Conservation (phyloP, 2,329 filamentous ascomycete genomes). For the Rutstroemia sp. region DNA sequence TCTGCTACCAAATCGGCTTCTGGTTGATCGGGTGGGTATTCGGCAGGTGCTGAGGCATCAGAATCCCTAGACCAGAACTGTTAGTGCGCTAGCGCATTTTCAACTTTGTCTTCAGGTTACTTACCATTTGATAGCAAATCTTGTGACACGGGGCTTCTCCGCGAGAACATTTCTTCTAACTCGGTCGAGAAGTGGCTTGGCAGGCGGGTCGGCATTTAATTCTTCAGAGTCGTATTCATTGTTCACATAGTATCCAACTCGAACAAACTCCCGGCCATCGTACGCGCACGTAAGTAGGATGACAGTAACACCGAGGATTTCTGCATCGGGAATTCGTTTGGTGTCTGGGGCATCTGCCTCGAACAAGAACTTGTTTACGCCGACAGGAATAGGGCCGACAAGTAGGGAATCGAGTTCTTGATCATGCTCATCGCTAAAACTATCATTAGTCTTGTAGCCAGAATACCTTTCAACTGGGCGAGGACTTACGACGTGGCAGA, state of each 20-base stretch:
- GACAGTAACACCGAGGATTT: constrained; percentile 95
- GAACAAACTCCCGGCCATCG: constrained; percentile 92
- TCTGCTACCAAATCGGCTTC: constrained; percentile 84
- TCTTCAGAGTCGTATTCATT: constrained; percentile 96
- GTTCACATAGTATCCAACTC: constrained; percentile 98
- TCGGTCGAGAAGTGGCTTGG: constrained; percentile 87
- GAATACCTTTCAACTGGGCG: not conserved
- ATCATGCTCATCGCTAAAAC: constrained; percentile 62
- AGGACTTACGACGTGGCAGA: constrained; percentile 84
- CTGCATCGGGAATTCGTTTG: constrained; percentile 82
- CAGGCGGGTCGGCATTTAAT: constrained; percentile 78
- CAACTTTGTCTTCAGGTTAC: constrained; percentile 25
- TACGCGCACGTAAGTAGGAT: constrained; percentile 95
- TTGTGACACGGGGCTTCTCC: constrained; percentile 94
- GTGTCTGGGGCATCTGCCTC: constrained; percentile 91
- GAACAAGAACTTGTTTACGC: constrained; percentile 98
- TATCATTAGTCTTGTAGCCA: constrained; percentile 15
- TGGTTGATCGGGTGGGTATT: constrained; percentile 95
- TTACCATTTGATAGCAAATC: constrained; percentile 98
- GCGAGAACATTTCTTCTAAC: constrained; percentile 88
- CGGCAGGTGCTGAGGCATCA: constrained; percentile 91
- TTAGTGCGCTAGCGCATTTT: constrained; percentile 17
- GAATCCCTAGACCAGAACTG: constrained; percentile 62
- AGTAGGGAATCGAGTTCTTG: constrained; percentile 96
- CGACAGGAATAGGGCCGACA: constrained; percentile 93